phyloP scores from a whole-genome alignment of 805 yeast species.

The Ascoidea tarda region DNA sequence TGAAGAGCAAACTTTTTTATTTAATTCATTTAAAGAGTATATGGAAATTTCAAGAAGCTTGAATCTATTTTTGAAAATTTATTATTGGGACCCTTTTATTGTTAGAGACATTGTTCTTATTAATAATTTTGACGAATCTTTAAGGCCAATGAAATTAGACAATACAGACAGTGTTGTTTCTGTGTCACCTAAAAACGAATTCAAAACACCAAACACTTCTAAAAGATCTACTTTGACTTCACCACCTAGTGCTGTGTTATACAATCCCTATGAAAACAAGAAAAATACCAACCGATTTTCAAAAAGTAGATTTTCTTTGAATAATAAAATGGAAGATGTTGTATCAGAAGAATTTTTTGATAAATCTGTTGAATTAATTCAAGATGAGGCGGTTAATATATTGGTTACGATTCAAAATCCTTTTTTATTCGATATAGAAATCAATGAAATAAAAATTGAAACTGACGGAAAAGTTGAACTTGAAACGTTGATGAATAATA shows the following conservation, averaged over 20 bases:
- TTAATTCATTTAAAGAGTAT: constrained; percentile 19
- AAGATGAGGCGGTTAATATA: constrained; percentile 51
- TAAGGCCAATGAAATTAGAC: constrained; percentile 6
- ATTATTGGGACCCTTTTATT: constrained; percentile 67
- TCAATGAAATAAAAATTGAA: constrained; percentile 31
- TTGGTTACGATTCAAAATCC: constrained; percentile 61
- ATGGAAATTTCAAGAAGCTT: constrained; percentile 14
- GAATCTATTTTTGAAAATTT: constrained; percentile 15
- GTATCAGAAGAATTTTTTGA: constrained; percentile 9
- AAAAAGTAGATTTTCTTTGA: background rate
- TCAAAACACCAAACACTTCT: background rate
- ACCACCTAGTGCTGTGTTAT: constrained; percentile 12
- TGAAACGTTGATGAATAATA: constrained; percentile 15
- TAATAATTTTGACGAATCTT: constrained; percentile 11
- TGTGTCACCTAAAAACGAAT: constrained; percentile 6
- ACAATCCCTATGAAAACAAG: constrained; percentile 10
- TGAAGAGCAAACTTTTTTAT: constrained; percentile 39
- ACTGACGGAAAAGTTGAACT: constrained; percentile 15
- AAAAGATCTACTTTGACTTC: background rate
- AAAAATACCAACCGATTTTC: background rate
- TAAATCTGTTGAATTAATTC: constrained; percentile 25
- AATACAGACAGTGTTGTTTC: constrained; percentile 6
- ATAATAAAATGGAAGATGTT: constrained; percentile 4
- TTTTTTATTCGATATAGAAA: constrained; percentile 54
- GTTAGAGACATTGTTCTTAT: constrained; percentile 34